These are phyloP conservation scores for Cordyceps pruinosa DNA, from an alignment of 2,329 filamentous ascomycete genomes.

Conservation along the genomic window DNA sequence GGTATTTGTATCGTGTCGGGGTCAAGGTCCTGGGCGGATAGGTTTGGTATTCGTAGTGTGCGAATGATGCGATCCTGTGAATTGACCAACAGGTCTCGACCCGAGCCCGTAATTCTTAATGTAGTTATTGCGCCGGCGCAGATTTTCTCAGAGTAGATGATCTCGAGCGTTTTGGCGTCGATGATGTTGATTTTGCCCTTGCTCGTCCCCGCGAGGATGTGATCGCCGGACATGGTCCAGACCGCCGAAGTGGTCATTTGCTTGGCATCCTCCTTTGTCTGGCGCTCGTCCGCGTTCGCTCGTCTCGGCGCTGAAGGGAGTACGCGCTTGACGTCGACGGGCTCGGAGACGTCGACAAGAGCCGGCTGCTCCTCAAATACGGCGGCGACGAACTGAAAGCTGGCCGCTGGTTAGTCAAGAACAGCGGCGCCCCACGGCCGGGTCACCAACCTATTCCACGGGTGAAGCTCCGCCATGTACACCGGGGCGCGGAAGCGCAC, in stretches of 20 bases:
- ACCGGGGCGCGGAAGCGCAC: slow-evolving; percentile 89
- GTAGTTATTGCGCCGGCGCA: slow-evolving; percentile 84
- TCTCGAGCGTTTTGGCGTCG: slow-evolving; percentile 69
- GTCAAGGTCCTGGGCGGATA: slow-evolving; percentile 61
- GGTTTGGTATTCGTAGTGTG: slow-evolving; percentile 82
- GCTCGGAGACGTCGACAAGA: slow-evolving; percentile 70
- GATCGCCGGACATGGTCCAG: slow-evolving; percentile 77
- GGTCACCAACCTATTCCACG: slow-evolving; percentile 66
- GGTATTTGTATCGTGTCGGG: slow-evolving; percentile 82
- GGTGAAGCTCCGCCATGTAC: slow-evolving; percentile 93
- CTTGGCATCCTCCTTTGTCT: slow-evolving; percentile 84
- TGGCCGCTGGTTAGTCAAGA: slow-evolving; percentile 31
- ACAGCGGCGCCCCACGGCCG: neutral
- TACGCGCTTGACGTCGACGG: slow-evolving; percentile 64
- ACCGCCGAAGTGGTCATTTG: slow-evolving; percentile 90
- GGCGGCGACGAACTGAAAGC: slow-evolving; percentile 79
- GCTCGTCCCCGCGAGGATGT: slow-evolving; percentile 87
- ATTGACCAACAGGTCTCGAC: slow-evolving; percentile 83
- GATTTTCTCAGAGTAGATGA: slow-evolving; percentile 84
- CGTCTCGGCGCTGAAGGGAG: slow-evolving; percentile 79
- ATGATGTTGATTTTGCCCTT: slow-evolving; percentile 97
- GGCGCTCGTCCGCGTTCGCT: slow-evolving; percentile 70
- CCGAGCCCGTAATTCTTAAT: slow-evolving; percentile 72
- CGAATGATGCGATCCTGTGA: slow-evolving; percentile 91
- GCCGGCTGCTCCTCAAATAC: slow-evolving; percentile 90